A percentile compares a stretch with the other conserved stretches of the same genome.
Evolutionary conservation across 176 grass and related monocot genomes (phyloP).

Genomic region (Carex pumila): DNA sequence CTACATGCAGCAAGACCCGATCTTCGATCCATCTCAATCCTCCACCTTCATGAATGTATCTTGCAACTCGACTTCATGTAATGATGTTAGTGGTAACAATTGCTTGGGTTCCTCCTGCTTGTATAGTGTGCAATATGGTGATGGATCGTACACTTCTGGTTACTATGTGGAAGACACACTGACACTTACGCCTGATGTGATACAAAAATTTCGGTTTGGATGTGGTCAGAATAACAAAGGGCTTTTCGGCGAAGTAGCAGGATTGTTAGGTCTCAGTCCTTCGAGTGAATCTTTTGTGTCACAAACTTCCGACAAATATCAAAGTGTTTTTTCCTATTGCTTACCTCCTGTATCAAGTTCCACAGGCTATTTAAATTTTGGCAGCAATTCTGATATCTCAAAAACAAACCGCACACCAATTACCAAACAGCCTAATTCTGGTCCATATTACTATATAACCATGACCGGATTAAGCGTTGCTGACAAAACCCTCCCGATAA

Average conservation of each 20-base stretch:
- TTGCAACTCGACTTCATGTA: conserved; percentile 22
- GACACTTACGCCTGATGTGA: conserved; percentile 16
- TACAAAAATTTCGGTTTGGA: conserved; percentile 27
- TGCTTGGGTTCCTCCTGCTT: neutral
- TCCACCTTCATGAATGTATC: conserved; percentile 21
- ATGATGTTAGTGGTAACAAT: neutral
- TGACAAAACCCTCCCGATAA: neutral
- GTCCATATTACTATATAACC: neutral
- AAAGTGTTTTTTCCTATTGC: too few relatives aligned
- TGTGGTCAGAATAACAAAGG: conserved; percentile 6
- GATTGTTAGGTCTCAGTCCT: neutral
- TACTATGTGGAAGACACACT: conserved; percentile 15
- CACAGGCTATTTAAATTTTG: too few relatives aligned
- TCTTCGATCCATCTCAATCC: conserved; percentile 32
- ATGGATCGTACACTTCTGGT: neutral
- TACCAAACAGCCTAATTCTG: too few relatives aligned
- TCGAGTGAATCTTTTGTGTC: too few relatives aligned
- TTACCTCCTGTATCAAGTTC: too few relatives aligned
- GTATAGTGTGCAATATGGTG: conserved; percentile 24
- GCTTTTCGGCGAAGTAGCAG: neutral
- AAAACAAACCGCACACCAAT: conserved; percentile 22
- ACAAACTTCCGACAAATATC: too few relatives aligned
- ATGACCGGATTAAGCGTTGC: conserved; percentile 25
- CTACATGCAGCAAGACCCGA: conserved; percentile 12
- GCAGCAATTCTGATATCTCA: neutral